These are phyloP conservation scores for Trichoderma reesei DNA, from an alignment of 495 filamentous ascomycete genomes.

Conservation along the genomic window DNA sequence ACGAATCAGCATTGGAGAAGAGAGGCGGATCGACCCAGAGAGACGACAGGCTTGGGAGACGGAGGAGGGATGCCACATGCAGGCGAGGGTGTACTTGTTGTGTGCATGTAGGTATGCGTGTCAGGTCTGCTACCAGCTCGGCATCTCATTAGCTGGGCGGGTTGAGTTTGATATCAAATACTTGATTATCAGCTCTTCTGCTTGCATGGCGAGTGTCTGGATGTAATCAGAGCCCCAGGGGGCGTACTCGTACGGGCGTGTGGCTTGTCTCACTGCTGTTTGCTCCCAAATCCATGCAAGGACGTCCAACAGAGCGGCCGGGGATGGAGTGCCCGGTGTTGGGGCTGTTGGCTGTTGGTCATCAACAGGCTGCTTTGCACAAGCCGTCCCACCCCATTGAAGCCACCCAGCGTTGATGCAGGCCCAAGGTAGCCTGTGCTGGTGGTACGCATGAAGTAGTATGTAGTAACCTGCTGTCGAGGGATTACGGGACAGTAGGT, in stretches of 20 bases:
- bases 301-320: neutral
- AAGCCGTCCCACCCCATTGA: neutral
- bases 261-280: neutral
- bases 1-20: neutral
- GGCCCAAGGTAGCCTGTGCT: too few species aligned
- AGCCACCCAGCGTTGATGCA: too few species aligned
- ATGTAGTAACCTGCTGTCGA: too few species aligned
- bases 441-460: too few species aligned
- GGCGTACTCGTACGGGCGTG: neutral
- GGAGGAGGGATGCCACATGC: neutral
- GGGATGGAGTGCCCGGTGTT: neutral
- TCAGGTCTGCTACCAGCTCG: neutral
- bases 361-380: neutral
- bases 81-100: neutral
- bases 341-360: neutral
- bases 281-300: slow-evolving; percentile 1
- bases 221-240: too few species aligned
- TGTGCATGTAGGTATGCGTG: neutral
- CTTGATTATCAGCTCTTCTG: too few species aligned
- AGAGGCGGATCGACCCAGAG: neutral
- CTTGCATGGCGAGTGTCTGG: too few species aligned
- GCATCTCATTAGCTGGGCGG: too few species aligned
- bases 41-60: neutral
- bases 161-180: too few species aligned
- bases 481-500: too few species aligned